Evolutionary conservation across 495 filamentous ascomycete genomes (phyloP).

Genomic region (Aspergillus panamensis): DNA sequence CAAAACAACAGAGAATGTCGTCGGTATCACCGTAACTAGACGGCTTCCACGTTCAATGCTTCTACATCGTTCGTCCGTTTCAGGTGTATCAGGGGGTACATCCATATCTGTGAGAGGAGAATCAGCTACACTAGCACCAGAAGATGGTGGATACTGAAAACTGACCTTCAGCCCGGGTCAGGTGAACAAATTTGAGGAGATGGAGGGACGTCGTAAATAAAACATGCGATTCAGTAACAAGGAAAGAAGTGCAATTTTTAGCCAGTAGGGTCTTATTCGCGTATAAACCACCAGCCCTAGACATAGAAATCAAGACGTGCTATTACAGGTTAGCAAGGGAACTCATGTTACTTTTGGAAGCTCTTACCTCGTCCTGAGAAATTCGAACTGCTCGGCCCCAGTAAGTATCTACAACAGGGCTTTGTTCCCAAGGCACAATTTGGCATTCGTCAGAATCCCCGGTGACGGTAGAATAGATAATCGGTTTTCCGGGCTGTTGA

Average conservation of each 20-base stretch:
- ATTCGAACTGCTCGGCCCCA: conserved; percentile 40
- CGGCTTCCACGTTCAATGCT: conserved; percentile 86
- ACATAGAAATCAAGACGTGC: conserved; percentile 50
- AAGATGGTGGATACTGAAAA: neutral
- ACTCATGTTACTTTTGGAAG: neutral
- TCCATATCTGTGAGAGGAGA: conserved; percentile 56
- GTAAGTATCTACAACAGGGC: conserved; percentile 38
- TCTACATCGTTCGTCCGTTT: conserved; percentile 86
- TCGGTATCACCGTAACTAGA: conserved; percentile 86
- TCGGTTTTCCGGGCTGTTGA: conserved; percentile 23
- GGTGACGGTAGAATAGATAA: conserved; percentile 33
- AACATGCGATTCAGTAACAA: conserved; percentile 76
- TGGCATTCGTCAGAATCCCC: conserved; percentile 18
- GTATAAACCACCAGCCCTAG: conserved; percentile 71
- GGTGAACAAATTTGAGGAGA: conserved; percentile 87
- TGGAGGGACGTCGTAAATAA: conserved; percentile 90
- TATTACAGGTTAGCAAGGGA: conserved; percentile 23
- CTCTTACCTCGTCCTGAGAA: conserved; percentile 38
- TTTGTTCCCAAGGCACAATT: conserved; percentile 28
- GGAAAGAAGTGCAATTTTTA: conserved; percentile 87
- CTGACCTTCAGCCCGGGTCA: conserved; percentile 63
- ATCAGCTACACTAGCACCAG: conserved; percentile 14
- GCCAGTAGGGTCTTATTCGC: conserved; percentile 69
- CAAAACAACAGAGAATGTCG: conserved; percentile 72
- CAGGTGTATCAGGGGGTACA: conserved; percentile 82